These are phyloP conservation scores for Pseudogymnoascus sp. DNA, from an alignment of 2,329 filamentous ascomycete genomes.

Conservation along the genomic window DNA sequence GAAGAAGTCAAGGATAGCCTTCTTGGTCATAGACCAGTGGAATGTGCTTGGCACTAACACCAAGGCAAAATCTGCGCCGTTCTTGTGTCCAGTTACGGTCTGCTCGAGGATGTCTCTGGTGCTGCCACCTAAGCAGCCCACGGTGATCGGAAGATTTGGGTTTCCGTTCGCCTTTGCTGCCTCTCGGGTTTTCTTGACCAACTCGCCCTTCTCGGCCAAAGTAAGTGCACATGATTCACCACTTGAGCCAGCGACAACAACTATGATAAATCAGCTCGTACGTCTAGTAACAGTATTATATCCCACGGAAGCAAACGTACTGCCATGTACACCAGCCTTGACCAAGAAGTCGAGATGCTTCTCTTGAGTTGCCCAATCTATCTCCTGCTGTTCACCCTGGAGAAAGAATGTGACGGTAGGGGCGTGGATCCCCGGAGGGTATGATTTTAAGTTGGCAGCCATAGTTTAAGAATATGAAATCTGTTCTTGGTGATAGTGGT, in stretches of 20 bases:
- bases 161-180: slow-evolving; percentile 22
- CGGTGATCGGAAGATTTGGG: slow-evolving; percentile 31
- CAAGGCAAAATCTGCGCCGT: slow-evolving; percentile 32
- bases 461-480: not conserved
- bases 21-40: slow-evolving; percentile 34
- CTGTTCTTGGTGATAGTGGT: not conserved
- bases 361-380: slow-evolving; percentile 68
- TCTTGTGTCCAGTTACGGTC: slow-evolving; percentile 29
- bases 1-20: slow-evolving; percentile 48
- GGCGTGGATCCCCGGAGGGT: slow-evolving; percentile 73
- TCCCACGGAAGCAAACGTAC: not conserved
- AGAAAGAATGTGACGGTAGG: slow-evolving; percentile 85
- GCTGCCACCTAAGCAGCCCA: slow-evolving; percentile 32
- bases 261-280: slow-evolving; percentile 47
- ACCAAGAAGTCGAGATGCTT: slow-evolving; percentile 68
- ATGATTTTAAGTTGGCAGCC: slow-evolving; percentile 32
- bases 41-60: slow-evolving; percentile 33
- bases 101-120: slow-evolving; percentile 35
- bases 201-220: slow-evolving; percentile 31
- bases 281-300: slow-evolving; percentile 12
- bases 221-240: slow-evolving; percentile 36
- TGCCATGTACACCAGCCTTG: slow-evolving; percentile 46
- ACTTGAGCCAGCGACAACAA: slow-evolving; percentile 60
- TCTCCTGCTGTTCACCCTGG: slow-evolving; percentile 61
- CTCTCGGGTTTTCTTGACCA: slow-evolving; percentile 32